Evolutionary conservation across 2,329 filamentous ascomycete genomes (phyloP).

Genomic region (Hymenoscyphus infarciens): DNA sequence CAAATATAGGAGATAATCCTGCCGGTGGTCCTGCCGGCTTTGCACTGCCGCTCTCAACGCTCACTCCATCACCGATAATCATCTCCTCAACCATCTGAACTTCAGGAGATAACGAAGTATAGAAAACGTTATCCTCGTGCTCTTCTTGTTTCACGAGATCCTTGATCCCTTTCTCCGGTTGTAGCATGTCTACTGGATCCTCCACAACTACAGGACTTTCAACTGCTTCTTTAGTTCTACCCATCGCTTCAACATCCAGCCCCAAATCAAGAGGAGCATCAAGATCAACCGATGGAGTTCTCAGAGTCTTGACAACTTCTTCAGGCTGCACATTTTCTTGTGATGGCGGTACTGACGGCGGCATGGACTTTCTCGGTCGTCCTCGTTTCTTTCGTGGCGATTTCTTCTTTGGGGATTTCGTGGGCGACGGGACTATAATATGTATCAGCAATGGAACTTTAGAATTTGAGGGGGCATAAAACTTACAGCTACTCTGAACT

Average conservation of each 20-base stretch:
- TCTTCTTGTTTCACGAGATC: neutral
- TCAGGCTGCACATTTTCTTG: neutral
- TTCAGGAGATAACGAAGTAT: neutral
- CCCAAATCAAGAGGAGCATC: neutral
- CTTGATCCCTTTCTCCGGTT: neutral
- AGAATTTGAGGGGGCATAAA: neutral
- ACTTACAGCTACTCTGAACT: constrained; percentile 17
- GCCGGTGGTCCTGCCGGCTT: neutral
- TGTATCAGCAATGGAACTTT: neutral
- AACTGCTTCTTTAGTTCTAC: neutral
- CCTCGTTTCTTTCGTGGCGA: constrained; percentile 20
- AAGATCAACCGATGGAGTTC: neutral
- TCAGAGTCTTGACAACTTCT: neutral
- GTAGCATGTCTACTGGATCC: neutral
- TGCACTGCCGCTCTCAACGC: neutral
- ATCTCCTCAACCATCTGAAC: neutral
- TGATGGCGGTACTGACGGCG: constrained; percentile 2
- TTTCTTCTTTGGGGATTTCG: constrained; percentile 12
- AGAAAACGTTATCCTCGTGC: neutral
- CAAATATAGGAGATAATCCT: no score
- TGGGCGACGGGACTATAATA: constrained; percentile 7
- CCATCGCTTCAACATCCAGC: neutral
- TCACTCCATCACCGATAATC: neutral
- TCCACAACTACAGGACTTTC: neutral
- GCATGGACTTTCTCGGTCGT: constrained; percentile 14